These are phyloP conservation scores for Chlorella ohadii DNA, from an alignment of 139 green algal species.

Conservation along the genomic window DNA sequence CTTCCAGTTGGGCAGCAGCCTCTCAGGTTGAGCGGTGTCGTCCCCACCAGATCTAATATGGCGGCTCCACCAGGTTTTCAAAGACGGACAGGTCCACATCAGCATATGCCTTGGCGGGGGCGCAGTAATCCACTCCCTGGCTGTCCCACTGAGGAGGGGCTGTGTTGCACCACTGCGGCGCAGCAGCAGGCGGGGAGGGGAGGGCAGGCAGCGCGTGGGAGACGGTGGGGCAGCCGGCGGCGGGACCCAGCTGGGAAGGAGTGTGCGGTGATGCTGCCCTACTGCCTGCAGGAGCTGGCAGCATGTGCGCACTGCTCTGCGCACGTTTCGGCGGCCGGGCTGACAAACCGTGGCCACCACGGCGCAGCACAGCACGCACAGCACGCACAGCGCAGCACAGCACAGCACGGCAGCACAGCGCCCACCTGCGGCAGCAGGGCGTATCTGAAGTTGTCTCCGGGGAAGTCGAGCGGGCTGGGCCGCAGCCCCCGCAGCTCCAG, in stretches of 20 bases:
- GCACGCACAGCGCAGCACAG: too few relatives aligned
- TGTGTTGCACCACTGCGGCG: slow-evolving; percentile 7
- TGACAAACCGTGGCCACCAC: too few relatives aligned
- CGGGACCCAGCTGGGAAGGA: too few relatives aligned
- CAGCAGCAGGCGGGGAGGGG: not conserved
- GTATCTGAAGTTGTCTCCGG: not conserved
- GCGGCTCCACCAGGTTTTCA: not conserved
- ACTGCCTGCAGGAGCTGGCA: too few relatives aligned
- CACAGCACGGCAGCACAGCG: not conserved
- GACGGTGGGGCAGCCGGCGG: not conserved
- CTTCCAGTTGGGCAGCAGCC: too few relatives aligned
- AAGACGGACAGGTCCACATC: not conserved
- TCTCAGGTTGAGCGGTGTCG: too few relatives aligned
- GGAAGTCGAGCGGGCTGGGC: not conserved
- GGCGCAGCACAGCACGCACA: too few relatives aligned
- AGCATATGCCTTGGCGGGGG: not conserved
- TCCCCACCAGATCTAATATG: too few relatives aligned
- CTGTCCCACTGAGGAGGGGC: not conserved
- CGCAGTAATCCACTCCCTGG: not conserved
- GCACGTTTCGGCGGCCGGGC: too few relatives aligned
- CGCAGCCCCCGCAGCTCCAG: not conserved
- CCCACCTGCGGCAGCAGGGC: not conserved
- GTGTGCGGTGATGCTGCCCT: not conserved
- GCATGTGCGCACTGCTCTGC: too few relatives aligned
- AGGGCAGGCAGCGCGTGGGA: too few relatives aligned